phyloP scores from a whole-genome alignment of 2,329 filamentous ascomycete genomes.

The Ophiostoma quercus region DNA sequence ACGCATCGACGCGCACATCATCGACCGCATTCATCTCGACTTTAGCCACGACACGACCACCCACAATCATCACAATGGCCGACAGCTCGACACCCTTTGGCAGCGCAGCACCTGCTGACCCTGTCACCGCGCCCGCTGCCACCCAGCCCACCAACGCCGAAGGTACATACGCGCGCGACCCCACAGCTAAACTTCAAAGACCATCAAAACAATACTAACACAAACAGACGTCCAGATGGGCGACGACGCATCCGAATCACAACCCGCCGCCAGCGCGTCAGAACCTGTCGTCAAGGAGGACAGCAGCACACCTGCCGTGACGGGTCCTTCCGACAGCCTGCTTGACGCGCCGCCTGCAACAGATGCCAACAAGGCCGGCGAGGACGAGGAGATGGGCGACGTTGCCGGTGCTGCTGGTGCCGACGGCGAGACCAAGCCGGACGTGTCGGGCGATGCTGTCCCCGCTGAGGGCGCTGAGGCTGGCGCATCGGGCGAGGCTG shows the following conservation, averaged over 20 bases:
- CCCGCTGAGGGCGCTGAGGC: conserved; percentile 1
- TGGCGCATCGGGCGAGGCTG: conserved; percentile 13
- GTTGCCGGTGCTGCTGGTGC: conserved; percentile 29
- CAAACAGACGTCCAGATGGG: conserved; percentile 59
- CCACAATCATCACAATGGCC: conserved; percentile 4
- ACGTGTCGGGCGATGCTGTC: conserved; percentile 19
- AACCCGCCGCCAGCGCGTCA: conserved; percentile 22
- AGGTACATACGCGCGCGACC: conserved; percentile 9
- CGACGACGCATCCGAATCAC: conserved; percentile 37
- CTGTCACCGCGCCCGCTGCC: not conserved
- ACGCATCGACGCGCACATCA: not conserved
- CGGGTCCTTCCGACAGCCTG: conserved; percentile 54
- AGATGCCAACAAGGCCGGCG: conserved; percentile 52
- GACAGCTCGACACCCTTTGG: not conserved
- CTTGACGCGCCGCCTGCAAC: conserved; percentile 53
- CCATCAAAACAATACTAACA: not conserved
- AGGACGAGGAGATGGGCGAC: conserved; percentile 79
- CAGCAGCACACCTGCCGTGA: conserved; percentile 52
- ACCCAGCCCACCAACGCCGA: not conserved
- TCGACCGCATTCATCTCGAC: not conserved
- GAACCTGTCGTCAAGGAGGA: conserved; percentile 57
- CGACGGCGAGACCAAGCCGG: conserved; percentile 23
- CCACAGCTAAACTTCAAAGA: too few species aligned
- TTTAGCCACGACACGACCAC: not conserved
- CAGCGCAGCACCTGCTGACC: conserved; percentile 12